phyloP scores from a whole-genome alignment of 1,139 yeast species.

The Lodderomyces beijingensis region DNA sequence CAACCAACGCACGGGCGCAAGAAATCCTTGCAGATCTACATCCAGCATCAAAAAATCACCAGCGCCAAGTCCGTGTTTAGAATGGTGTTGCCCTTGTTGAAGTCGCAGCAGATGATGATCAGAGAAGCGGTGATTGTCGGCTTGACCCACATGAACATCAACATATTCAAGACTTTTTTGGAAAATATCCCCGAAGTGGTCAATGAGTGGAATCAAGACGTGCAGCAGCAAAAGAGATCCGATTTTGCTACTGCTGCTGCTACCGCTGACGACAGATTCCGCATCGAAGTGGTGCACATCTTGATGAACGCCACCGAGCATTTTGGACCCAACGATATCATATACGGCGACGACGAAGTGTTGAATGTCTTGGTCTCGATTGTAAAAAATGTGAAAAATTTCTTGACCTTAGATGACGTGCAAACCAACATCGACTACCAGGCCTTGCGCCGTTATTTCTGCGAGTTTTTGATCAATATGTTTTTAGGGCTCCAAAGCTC shows the following conservation, averaged over 20 bases:
- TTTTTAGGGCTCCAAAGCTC: constrained; percentile 48
- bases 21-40: constrained; percentile 69
- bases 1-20: constrained; percentile 64
- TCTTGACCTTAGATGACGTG: constrained; percentile 53
- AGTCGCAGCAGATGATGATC: constrained; percentile 65
- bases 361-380: constrained; percentile 60
- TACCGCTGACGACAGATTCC: constrained; percentile 48
- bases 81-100: constrained; percentile 79
- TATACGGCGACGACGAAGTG: constrained; percentile 67
- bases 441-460: constrained; percentile 72
- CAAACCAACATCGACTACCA: constrained; percentile 74
- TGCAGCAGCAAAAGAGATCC: constrained; percentile 26
- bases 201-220: constrained; percentile 47
- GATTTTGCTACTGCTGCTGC: no score
- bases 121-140: constrained; percentile 87
- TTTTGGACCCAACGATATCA: constrained; percentile 40
- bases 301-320: constrained; percentile 65
- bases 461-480: constrained; percentile 70
- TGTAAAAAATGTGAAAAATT: constrained; percentile 59
- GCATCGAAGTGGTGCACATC: constrained; percentile 78
- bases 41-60: constrained; percentile 87
- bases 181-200: constrained; percentile 71
- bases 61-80: constrained; percentile 88
- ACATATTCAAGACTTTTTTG: constrained; percentile 76
- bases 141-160: constrained; percentile 82